These are phyloP conservation scores for Marasmius tenuissimus DNA, from an alignment of 1,284 basidiomycete genomes.

Conservation along the genomic window DNA sequence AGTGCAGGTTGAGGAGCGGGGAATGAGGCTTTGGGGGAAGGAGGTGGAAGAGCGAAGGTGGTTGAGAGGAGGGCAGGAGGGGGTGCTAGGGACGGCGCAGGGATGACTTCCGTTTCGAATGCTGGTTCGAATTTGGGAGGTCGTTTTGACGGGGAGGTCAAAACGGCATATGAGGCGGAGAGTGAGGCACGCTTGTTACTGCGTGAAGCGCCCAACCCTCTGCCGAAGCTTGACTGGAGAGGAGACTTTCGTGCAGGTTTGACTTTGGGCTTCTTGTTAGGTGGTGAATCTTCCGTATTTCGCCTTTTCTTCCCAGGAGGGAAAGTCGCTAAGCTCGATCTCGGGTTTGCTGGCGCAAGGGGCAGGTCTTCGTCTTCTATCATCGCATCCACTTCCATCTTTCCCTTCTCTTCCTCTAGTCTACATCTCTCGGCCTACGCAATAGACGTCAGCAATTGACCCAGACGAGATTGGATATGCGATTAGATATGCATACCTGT, in stretches of 20 bases:
- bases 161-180: constrained; percentile 14
- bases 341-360: constrained; percentile 36
- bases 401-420: constrained; percentile 57
- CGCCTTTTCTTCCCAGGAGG: constrained; percentile 14
- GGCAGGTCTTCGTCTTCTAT: constrained; percentile 38
- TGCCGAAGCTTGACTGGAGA: constrained; percentile 36
- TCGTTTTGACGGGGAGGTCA: constrained; percentile 28
- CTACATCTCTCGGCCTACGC: not conserved
- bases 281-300: constrained; percentile 30
- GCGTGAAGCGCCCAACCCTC: constrained; percentile 35
- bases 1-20: constrained; percentile 39
- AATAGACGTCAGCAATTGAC: not conserved
- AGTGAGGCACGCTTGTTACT: constrained; percentile 38
- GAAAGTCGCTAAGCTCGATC: constrained; percentile 10
- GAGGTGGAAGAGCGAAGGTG: constrained; percentile 71
- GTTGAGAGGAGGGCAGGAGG: constrained; percentile 48
- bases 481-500: constrained; percentile 48
- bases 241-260: constrained; percentile 31
- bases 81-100: constrained; percentile 27
- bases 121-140: constrained; percentile 44
- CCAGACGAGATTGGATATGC: constrained; percentile 9
- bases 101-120: constrained; percentile 68
- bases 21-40: constrained; percentile 61
- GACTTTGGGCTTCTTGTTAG: constrained; percentile 20
- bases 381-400: constrained; percentile 24